A percentile compares a stretch with the other conserved stretches of the same genome.
phyloP scores from a whole-genome alignment of 2,329 filamentous ascomycete genomes.

The Xylariaceae sp. region DNA sequence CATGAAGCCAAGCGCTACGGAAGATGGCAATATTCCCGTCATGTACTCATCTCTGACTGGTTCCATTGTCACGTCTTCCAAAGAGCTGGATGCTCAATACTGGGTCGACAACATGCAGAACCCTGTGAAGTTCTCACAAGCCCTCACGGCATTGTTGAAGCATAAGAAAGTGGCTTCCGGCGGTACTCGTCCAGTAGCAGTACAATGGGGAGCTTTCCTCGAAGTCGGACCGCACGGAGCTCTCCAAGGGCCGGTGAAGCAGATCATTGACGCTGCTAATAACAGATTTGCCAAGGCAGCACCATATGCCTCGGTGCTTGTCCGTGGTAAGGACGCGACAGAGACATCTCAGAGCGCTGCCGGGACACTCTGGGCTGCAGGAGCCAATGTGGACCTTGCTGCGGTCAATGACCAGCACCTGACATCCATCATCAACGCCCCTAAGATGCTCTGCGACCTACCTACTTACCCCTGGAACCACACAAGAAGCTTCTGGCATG shows the following conservation, averaged over 20 bases:
- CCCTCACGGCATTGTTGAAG: slow-evolving; percentile 8
- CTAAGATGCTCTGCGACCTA: slow-evolving; percentile 38
- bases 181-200: slow-evolving; percentile 9
- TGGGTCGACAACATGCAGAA: slow-evolving; percentile 25
- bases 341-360: slow-evolving; percentile 16
- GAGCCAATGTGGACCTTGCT: slow-evolving; percentile 12
- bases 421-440: slow-evolving; percentile 4
- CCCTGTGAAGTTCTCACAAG: slow-evolving; percentile 18
- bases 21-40: not conserved
- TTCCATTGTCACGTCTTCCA: slow-evolving; percentile 10
- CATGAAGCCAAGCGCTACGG: not conserved
- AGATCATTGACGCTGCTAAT: slow-evolving; percentile 20
- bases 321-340: slow-evolving; percentile 3
- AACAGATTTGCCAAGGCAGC: not conserved
- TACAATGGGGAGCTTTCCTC: slow-evolving; percentile 15
- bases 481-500: slow-evolving; percentile 49
- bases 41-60: slow-evolving; percentile 26
- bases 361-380: slow-evolving; percentile 2
- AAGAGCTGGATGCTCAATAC: slow-evolving; percentile 18
- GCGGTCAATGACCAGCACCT: slow-evolving; percentile 21
- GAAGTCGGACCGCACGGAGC: slow-evolving; percentile 25
- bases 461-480: slow-evolving; percentile 56
- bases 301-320: slow-evolving; percentile 3
- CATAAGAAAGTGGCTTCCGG: slow-evolving; percentile 8
- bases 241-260: slow-evolving; percentile 23